These are phyloP conservation scores for Dothistroma pini DNA, from an alignment of 2,329 filamentous ascomycete species.

Conservation along the genomic window DNA sequence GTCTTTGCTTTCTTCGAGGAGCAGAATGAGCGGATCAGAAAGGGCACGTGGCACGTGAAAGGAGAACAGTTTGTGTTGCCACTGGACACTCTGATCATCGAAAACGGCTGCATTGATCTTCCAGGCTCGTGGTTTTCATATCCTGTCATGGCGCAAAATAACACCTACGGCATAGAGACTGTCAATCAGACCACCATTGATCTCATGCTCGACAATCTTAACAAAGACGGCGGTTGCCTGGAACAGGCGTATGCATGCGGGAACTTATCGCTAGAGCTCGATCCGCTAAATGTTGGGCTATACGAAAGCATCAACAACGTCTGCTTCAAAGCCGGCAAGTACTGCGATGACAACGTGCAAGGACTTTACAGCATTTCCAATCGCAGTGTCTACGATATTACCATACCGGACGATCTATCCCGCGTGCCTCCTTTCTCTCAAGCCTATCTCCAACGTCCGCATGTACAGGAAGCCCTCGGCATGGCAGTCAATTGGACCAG, in stretches of 20 bases:
- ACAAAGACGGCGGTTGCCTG: conserved; percentile 47
- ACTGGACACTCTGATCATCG: conserved; percentile 26
- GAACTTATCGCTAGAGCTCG: conserved; percentile 33
- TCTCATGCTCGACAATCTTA: conserved; percentile 52
- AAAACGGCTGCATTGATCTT: conserved; percentile 23
- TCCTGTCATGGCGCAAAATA: conserved; percentile 52
- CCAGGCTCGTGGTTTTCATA: conserved; percentile 48
- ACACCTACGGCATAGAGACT: conserved; percentile 52
- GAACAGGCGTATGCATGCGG: conserved; percentile 39
- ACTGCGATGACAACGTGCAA: conserved; percentile 40
- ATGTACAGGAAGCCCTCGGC: conserved; percentile 55
- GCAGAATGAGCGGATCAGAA: conserved; percentile 56
- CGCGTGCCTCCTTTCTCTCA: conserved; percentile 47
- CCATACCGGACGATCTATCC: conserved; percentile 3
- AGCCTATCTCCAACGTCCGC: conserved; percentile 53
- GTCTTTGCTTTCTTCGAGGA: conserved; percentile 55
- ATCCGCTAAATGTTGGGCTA: conserved; percentile 28
- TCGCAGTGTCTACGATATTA: conserved; percentile 48
- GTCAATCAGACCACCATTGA: conserved; percentile 51
- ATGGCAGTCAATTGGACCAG: conserved; percentile 55
- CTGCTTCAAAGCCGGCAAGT: conserved; percentile 46
- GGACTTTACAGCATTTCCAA: not conserved
- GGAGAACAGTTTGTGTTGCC: conserved; percentile 46
- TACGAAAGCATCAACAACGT: conserved; percentile 37
- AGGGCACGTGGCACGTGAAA: conserved; percentile 43